These are phyloP conservation scores for Coemansia sp. DNA, from an alignment of 192 early-diverging fungal genomes.

Conservation along the genomic window DNA sequence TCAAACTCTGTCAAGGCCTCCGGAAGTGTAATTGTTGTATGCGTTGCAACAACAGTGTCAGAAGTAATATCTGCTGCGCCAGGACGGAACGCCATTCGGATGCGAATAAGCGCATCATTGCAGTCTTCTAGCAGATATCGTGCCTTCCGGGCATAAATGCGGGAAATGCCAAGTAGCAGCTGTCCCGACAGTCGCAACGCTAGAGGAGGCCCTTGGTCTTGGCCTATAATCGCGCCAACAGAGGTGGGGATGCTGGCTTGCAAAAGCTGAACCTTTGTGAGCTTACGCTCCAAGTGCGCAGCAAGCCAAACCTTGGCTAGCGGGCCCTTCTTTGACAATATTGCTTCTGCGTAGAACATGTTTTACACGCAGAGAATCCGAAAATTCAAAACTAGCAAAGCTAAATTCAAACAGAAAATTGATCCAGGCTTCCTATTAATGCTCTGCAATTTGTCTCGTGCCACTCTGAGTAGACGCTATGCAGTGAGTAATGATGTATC, in stretches of 20 bases:
- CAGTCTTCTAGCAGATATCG: conserved; percentile 97
- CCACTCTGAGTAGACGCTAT: too few species aligned
- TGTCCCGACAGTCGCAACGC: conserved; percentile 95
- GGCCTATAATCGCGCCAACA: conserved; percentile 81
- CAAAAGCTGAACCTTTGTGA: conserved; percentile 91
- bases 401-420: not conserved
- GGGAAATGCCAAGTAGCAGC: conserved; percentile 89
- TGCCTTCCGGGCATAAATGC: conserved; percentile 96
- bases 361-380: not conserved
- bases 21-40: conserved; percentile 83
- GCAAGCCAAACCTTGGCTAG: conserved; percentile 98
- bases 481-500: too few species aligned
- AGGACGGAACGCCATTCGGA: conserved; percentile 79
- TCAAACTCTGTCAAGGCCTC: conserved; percentile 91
- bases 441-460: too few species aligned
- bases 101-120: conserved; percentile 90
- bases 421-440: not conserved
- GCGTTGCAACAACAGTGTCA: conserved; percentile 67
- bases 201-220: conserved; percentile 77
- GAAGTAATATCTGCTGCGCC: conserved; percentile 85
- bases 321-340: conserved; percentile 81
- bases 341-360: conserved; percentile 80
- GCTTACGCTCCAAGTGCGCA: conserved; percentile 95
- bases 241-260: conserved; percentile 89
- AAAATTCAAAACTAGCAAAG: not conserved